Evolutionary conservation across 352 stramenopile species (phyloP), one percentile per base, ranked within the genome.

Genomic region (Peronospora farinosa): DNA sequence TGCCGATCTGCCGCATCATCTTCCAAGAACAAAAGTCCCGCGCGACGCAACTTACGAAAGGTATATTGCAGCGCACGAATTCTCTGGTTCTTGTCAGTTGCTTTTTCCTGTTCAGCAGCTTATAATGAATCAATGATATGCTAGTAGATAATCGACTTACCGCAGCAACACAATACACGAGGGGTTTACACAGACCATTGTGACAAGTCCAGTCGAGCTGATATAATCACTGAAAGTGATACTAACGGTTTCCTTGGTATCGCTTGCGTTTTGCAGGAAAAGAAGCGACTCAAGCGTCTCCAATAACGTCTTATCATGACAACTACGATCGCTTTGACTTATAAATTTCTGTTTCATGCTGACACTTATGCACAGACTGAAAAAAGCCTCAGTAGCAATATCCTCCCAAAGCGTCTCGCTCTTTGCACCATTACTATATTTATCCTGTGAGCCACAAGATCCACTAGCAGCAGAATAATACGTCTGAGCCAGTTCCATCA

Each of bases 1-100:
- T 90, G 69, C 5, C 55, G 50, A 59, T 90, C 78, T 0, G 58
- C 47, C 23, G 65, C 60, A 16, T 65, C 45, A 36, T 90, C 65
- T 62, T 85, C 68, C 25, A 90, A 60, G 33, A 71, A 80, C 17
- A 90, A 47, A 10, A 90, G 51, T 0, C 78, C 78, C 13, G 57
- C 44, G 11, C 37, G 66, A 31, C 70, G 60, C 36, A 90, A 38
- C 17, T 39, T 65, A 13, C 57, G 54, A 27, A 88, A 90, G 5
- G 51, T 53, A 30, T 63, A 65, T 16, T 76, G 78, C 30, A 82
- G 15, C 27, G 57, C 54, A 32, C 53, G 40, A 40, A 69, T 55
- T 7, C 28, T 46, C n/a, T 52, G 50, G 10, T 49, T 65, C 19
- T 57, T 67, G 38, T 28, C 44, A 6, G 30, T 36, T 13, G 17